Conservation (phyloP, 805 yeast species). For the Ogataea polymorpha region DNA sequence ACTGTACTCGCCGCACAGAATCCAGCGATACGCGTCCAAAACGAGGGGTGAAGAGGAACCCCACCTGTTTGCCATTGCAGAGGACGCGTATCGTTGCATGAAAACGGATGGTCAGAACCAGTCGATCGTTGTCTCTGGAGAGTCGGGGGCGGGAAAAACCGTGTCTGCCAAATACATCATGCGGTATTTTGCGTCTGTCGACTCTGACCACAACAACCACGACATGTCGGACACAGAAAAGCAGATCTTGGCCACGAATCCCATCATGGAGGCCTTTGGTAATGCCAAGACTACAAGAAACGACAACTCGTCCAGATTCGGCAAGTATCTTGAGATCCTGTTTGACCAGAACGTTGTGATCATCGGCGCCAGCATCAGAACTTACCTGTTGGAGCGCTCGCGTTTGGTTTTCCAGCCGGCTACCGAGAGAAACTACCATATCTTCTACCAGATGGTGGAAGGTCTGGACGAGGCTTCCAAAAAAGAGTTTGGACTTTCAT, state of each 20-base stretch:
- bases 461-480: constrained; percentile 64
- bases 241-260: constrained; percentile 93
- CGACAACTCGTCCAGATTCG: constrained; percentile 96
- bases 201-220: constrained; percentile 42
- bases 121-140: constrained; percentile 96
- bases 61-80: constrained; percentile 95
- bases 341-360: constrained; percentile 74
- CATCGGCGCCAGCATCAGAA: constrained; percentile 92
- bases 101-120: constrained; percentile 80
- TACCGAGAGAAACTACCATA: constrained; percentile 91
- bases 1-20: constrained; percentile 85
- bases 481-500: constrained; percentile 54
- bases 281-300: constrained; percentile 97
- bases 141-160: constrained; percentile 98
- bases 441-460: constrained; percentile 82
- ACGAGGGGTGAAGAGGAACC: constrained; percentile 95
- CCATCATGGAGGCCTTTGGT: constrained; percentile 97
- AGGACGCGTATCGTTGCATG: constrained; percentile 96
- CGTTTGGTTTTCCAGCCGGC: constrained; percentile 90
- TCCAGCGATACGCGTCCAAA: constrained; percentile 91
- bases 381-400: constrained; percentile 89
- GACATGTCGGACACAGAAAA: constrained; percentile 91
- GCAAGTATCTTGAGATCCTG: constrained; percentile 89
- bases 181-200: constrained; percentile 97
- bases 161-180: constrained; percentile 95